Conservation (phyloP, 768 basidiomycete species). For the Melanogaster broomeanus region DNA sequence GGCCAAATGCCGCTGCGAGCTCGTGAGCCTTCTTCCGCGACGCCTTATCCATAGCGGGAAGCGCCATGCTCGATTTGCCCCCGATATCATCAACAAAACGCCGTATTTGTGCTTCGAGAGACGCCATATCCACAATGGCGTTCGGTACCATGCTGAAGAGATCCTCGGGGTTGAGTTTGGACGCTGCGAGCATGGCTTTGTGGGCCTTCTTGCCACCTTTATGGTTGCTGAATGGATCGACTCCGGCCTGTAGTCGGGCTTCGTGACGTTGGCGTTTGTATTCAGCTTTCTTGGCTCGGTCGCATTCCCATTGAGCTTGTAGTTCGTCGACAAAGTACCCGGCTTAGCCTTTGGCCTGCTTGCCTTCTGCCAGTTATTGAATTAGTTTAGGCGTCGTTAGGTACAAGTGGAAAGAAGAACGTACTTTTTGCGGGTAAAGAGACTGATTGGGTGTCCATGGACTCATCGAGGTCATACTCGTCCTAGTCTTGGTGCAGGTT, state of each 20-base stretch:
- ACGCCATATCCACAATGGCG: slow-evolving; percentile 61
- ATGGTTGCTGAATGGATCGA: slow-evolving; percentile 63
- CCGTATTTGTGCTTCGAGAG: slow-evolving; percentile 71
- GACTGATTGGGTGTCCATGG: slow-evolving; percentile 25
- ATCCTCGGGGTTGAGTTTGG: slow-evolving; percentile 46
- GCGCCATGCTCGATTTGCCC: slow-evolving; percentile 52
- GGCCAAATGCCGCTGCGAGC: slow-evolving; percentile 72
- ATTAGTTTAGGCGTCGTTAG: not conserved
- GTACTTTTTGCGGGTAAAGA: slow-evolving; percentile 40
- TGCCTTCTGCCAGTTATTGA: slow-evolving; percentile 27
- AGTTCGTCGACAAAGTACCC: slow-evolving; percentile 54
- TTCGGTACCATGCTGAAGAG: slow-evolving; percentile 36
- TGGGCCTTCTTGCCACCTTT: slow-evolving; percentile 69
- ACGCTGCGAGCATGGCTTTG: slow-evolving; percentile 65
- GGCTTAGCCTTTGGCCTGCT: slow-evolving; percentile 21
- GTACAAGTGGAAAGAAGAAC: slow-evolving; percentile 23
- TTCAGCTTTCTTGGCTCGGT: slow-evolving; percentile 83
- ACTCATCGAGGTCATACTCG: slow-evolving; percentile 35
- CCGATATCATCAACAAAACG: slow-evolving; percentile 63
- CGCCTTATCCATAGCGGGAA: slow-evolving; percentile 79
- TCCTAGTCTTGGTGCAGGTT: slow-evolving; percentile 59
- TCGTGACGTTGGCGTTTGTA: slow-evolving; percentile 62
- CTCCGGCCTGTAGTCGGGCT: slow-evolving; percentile 53
- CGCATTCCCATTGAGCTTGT: slow-evolving; percentile 72
- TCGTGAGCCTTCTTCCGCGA: slow-evolving; percentile 76